A percentile compares a stretch with the other conserved stretches of the same genome.
Conservation (phyloP, 257 asterid species). For the Nicotiana knightiana region DNA sequence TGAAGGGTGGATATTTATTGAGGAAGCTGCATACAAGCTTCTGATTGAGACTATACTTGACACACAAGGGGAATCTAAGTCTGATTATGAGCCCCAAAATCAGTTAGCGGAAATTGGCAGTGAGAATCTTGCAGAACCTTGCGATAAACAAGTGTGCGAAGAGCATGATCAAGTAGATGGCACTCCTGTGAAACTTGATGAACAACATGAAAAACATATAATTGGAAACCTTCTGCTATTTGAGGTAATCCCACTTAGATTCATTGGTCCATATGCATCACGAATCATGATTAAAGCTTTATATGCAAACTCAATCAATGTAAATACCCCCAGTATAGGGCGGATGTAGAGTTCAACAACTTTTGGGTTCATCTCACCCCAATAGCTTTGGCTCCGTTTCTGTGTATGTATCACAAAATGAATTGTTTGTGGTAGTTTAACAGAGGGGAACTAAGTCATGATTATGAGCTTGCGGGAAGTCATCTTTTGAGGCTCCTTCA, state of each 20-base stretch:
- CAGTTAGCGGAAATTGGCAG: not conserved
- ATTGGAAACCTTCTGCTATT: not conserved
- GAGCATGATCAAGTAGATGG: not conserved
- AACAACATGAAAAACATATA: not conserved
- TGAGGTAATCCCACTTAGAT: not conserved
- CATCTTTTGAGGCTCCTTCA: not conserved
- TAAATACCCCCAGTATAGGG: too few relatives aligned
- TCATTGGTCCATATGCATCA: not conserved
- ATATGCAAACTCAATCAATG: too few relatives aligned
- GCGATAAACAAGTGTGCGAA: not conserved
- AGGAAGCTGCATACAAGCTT: conserved; percentile 33
- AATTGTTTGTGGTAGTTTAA: too few relatives aligned
- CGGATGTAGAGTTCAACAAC: too few relatives aligned
- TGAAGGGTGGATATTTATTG: conserved; percentile 44
- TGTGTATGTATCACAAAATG: not conserved
- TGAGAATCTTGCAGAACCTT: not conserved
- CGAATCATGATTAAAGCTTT: too few relatives aligned
- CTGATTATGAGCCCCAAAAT: not conserved
- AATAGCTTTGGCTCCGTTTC: too few relatives aligned
- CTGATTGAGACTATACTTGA: conserved; percentile 34
- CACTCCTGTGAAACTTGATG: not conserved
- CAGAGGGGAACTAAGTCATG: too few relatives aligned
- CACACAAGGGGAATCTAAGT: not conserved
- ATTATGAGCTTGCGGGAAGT: not conserved
- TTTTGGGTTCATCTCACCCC: too few relatives aligned